A percentile compares a stretch with the other conserved stretches of the same genome.
phyloP scores from a whole-genome alignment of 2,329 filamentous ascomycete species.

The Cladosporium sp. region DNA sequence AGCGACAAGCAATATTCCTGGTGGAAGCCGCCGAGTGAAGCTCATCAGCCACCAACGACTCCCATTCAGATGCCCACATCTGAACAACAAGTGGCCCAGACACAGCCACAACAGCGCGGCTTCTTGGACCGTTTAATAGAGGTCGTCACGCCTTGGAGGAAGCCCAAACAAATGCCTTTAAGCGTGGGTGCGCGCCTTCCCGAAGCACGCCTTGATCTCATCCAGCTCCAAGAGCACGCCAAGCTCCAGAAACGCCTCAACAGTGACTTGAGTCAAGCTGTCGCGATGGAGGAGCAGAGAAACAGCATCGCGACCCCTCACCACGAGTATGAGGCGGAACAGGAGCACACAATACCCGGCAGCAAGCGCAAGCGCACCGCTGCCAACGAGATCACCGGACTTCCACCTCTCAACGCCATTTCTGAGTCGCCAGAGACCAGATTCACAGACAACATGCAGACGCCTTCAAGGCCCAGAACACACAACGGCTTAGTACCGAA shows the following conservation, averaged over 20 bases:
- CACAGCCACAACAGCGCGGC: slow-evolving; percentile 7
- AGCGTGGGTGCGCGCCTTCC: not conserved
- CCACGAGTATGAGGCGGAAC: not conserved
- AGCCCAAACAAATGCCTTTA: not conserved
- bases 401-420: not conserved
- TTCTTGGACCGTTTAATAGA: not conserved
- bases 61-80: not conserved
- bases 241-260: slow-evolving; percentile 7
- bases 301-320: not conserved
- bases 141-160: slow-evolving; percentile 5
- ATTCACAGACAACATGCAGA: not conserved
- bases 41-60: not conserved
- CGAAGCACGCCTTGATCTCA: slow-evolving; percentile 1
- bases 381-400: slow-evolving; percentile 8
- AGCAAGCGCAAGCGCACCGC: slow-evolving; percentile 12
- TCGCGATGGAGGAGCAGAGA: not conserved
- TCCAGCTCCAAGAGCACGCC: slow-evolving; percentile 5
- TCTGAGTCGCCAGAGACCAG: slow-evolving; percentile 9
- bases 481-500: not conserved
- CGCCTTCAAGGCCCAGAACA: slow-evolving; percentile 4
- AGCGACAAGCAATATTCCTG: not conserved
- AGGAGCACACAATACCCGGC: not conserved
- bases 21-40: not conserved
- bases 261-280: not conserved
- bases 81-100: not conserved